Base-by-base conservation (phyloP, 2,329 filamentous ascomycete genomes). In the Diaporthe humulicola region DNA sequence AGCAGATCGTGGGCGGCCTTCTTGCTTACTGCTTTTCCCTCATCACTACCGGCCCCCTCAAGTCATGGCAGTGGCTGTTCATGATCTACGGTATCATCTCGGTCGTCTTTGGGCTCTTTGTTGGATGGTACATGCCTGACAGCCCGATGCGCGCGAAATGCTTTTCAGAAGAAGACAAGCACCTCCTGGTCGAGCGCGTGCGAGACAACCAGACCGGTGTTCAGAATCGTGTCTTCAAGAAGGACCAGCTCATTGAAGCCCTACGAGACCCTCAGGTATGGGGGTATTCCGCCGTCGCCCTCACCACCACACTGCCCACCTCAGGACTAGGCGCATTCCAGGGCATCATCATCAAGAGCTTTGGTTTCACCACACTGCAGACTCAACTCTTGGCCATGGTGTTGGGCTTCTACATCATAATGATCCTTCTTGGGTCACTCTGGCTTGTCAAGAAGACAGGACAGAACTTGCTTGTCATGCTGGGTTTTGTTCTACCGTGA, bases 351-450 rank as follows among this genome's bases (percentile, higher is more conserved):
- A 94, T 95, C 82, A 89, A 88, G 73, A 86, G 87, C n/a, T 91
- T 95, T 74, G 84, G 92, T 0, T 96, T 95, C 79, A 87, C 85
- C 0, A 84, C 86, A 0, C 85, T 95, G 9, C 84, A 95, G 82
- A 94, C 93, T 0, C 93, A 95, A 83, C 85, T 96, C 1, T 85
- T 96, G 33, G 89, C 92, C 52, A 95, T 95, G 92, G 93, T 95
- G 0, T 85, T 94, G 0, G 93, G 93, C 7, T 90, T 89, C 52
- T 93, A 93, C 78, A 95, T 95, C 78, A 94, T 95, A 76, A 85
- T 92, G 64, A 89, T 95, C 5, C 86, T 95, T 1, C 84, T 95
- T 36, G 85, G 85, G 0, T 93, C 92, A 0, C 89, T 91, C 0
- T 95, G 88, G 88, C 80, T 95, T 5, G 92, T 92, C 19, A 93